Evolutionary conservation across 2,329 filamentous ascomycete species (phyloP), one percentile per base, ranked within the genome.

Genomic region (Ceratocystis ficicola): DNA sequence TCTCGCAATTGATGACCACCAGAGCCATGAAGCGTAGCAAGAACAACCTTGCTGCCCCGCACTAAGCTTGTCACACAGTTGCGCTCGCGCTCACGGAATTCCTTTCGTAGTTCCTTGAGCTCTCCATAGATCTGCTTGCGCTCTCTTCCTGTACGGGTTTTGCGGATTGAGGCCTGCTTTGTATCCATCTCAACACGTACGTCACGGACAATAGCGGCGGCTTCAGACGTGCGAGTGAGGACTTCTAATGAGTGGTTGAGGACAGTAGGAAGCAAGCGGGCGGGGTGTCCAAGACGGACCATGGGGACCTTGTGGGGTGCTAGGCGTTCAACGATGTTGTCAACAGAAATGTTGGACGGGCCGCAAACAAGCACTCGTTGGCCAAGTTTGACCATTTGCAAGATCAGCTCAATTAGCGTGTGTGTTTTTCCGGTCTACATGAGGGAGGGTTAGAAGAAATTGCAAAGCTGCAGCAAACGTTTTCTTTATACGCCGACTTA

Each of bases 281-380:
- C 94, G 0, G 94, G 94, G 74, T 99, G 94, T 0, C 94, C 94
- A 0, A 99, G 83, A 1, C 94, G 87, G 44, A 97, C 83, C 71
- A 97, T 90, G 0, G 90, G 87, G 1, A 96, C 81, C 72, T 90
- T 91, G 74, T 92, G 88, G 0, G 89, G 85, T 1, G 91, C 85
- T 1, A 97, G 82, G 6, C 94, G 86, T 76, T 99, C 94, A 7
- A 96, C 92, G 67, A 99, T 95, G 73, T 99, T 99, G 80, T 99
- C 94, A 0, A 99, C 94, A 0, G 90, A 94, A 70, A 99, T 92
- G 73, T 99, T 99, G 36, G 90, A 96, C 0, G 94, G 94, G 0
- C 93, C 94, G 72, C 94, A 97, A n/a, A 97, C 93, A 1, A 97
- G 80, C 10, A 97, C 80, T 1, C 91, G 84, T 65, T 86, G 81